phyloP scores from a whole-genome alignment of 2,329 filamentous ascomycete species.

The Colletotrichum echinochloae region DNA sequence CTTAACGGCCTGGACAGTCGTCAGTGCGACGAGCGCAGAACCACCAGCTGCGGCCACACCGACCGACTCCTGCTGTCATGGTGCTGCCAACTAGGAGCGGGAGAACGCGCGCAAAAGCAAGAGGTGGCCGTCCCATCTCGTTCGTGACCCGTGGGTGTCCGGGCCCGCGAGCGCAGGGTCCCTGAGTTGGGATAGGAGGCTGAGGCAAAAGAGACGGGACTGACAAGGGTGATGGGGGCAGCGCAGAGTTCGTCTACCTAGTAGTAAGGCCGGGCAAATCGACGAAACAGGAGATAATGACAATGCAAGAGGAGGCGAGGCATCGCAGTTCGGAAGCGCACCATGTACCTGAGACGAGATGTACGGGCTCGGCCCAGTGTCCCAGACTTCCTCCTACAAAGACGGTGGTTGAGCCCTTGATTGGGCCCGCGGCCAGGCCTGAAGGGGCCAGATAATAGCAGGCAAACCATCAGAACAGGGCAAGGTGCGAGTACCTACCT shows the following conservation, averaged over 20 bases:
- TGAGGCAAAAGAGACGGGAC: background rate
- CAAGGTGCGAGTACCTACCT: background rate
- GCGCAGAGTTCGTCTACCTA: constrained; percentile 13
- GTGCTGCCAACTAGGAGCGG: constrained; percentile 16
- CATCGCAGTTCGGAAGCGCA: constrained; percentile 1
- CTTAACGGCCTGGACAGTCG: constrained; percentile 32
- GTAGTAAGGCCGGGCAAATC: constrained; percentile 7
- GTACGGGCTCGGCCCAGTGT: constrained; percentile 1
- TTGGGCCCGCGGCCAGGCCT: background rate
- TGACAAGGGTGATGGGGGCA: constrained; percentile 12
- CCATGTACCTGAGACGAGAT: constrained; percentile 11
- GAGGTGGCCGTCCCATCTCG: background rate
- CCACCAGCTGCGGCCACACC: constrained; percentile 20
- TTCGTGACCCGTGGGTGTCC: background rate
- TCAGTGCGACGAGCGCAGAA: constrained; percentile 16
- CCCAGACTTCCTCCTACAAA: background rate
- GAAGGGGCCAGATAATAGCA: background rate
- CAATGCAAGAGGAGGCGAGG: constrained; percentile 11
- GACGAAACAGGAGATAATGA: background rate
- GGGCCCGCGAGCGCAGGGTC: background rate
- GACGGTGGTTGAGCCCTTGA: background rate
- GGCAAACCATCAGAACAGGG: background rate
- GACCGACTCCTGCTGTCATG: constrained; percentile 32
- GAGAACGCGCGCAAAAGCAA: constrained; percentile 2
- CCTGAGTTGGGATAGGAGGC: constrained; percentile 6